Conservation (phyloP, 208 protist genomes). For the Trypanosoma boissoni region DNA sequence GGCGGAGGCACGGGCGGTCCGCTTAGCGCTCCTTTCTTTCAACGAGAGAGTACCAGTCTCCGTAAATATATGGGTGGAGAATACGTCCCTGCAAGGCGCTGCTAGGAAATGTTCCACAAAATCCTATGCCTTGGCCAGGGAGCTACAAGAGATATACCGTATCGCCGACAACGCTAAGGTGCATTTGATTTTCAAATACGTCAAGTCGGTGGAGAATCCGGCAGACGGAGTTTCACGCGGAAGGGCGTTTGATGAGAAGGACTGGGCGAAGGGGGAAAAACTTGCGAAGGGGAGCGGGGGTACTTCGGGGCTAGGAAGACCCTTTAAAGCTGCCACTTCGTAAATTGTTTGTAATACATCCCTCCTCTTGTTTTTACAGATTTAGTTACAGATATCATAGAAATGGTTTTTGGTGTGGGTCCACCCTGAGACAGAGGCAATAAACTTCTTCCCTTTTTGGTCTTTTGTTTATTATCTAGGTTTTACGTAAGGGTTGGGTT, state of each 20-base stretch:
- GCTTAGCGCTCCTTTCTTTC: not conserved
- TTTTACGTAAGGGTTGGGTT: no score
- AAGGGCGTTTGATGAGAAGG: not conserved
- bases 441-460: no score
- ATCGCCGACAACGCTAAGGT: not conserved
- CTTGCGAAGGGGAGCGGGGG: not conserved
- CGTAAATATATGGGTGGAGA: not conserved
- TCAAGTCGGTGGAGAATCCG: not conserved
- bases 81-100: not conserved
- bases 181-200: not conserved
- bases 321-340: not conserved
- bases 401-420: no score
- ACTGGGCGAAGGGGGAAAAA: not conserved
- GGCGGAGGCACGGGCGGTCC: not conserved
- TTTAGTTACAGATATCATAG: no score
- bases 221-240: not conserved
- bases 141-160: not conserved
- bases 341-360: not conserved
- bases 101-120: not conserved
- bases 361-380: not conserved
- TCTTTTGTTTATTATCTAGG: no score
- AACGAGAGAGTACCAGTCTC: not conserved
- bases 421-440: no score
- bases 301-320: not conserved
- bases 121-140: not conserved